Percentiles rank a stretch among this genome's conserved stretches.
Conservation (phyloP, 768 basidiomycete genomes). For the Paxillus ammoniavirescens region DNA sequence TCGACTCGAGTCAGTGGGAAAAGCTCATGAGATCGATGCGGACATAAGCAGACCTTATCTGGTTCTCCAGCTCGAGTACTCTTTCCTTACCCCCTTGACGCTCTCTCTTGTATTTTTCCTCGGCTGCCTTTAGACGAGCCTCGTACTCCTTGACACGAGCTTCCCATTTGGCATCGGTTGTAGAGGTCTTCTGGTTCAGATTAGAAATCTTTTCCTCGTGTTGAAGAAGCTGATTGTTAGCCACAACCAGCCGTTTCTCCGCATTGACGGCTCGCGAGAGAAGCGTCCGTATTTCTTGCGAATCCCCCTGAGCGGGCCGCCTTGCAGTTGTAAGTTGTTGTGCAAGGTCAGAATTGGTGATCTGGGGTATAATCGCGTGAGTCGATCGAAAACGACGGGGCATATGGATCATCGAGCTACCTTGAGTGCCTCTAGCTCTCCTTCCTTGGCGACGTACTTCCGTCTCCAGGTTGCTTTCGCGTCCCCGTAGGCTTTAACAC, state of each 20-base stretch:
- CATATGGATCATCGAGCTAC: conserved; percentile 36
- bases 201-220: conserved; percentile 82
- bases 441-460: conserved; percentile 78
- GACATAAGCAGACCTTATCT: conserved; percentile 53
- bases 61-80: conserved; percentile 65
- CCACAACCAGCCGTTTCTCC: conserved; percentile 82
- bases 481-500: conserved; percentile 79
- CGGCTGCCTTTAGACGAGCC: conserved; percentile 70
- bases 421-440: conserved; percentile 87
- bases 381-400: background rate
- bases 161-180: conserved; percentile 89
- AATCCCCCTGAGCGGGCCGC: conserved; percentile 56
- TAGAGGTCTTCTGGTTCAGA: conserved; percentile 68
- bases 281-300: conserved; percentile 70
- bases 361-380: conserved; percentile 37
- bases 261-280: conserved; percentile 76
- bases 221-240: conserved; percentile 78
- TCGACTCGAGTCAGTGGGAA: background rate
- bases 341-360: conserved; percentile 71
- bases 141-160: conserved; percentile 95
- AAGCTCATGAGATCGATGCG: background rate
- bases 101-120: conserved; percentile 92
- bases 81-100: conserved; percentile 92
- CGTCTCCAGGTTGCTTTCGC: conserved; percentile 82
- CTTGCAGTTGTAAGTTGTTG: conserved; percentile 64